Evolutionary conservation across 257 asterid species (phyloP), one percentile per base, ranked within the genome.

Genomic region (Striga asiatica): DNA sequence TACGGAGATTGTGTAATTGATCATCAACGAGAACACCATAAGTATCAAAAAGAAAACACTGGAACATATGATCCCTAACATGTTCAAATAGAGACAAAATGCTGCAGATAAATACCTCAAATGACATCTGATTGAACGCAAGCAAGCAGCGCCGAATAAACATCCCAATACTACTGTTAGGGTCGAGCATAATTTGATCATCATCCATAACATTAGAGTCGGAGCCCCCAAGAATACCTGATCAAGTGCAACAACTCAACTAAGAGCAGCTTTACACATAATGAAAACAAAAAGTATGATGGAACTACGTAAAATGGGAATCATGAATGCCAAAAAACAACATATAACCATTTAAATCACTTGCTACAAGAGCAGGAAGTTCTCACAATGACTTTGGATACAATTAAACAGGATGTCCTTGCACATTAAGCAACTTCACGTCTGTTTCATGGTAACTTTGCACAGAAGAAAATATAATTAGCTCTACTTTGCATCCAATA

Each of bases 141-240:
- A 87, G 94, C 66, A 84, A 67, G 79, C 97, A 84, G n/a, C 86
- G 85, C 18, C 98, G 71, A 41, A 79, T 73, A 68, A 82, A 92
- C 67, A 88, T 70, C 58, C 98, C 98, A 64, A 82, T 71, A 50
- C 37, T 78, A 70, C 97, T 84, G 64, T 76, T 81, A 18, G 98
- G 93, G 64, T 88, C 97, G 65, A 92, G 76, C 81, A 81, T 77
- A 62, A 84, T 84, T 70, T 84, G 97, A 68, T 87, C 94, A 51
- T 87, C 97, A 54, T 92, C 98, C 79, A 82, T 60, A 25, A 64
- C 82, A 66, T 61, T 79, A 17, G 85, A 58, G 43, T 87, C 92
- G 2, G 84, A 52, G 12, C 80, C 89, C 54, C 82, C 94, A 12
- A 92, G 75, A 45, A 82, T 80, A 62, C 91, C 98, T 91, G 71